Percentiles rank a stretch among this genome's conserved stretches.
Conservation (phyloP, 306 rosid genomes). For the Carpinus viminea region DNA sequence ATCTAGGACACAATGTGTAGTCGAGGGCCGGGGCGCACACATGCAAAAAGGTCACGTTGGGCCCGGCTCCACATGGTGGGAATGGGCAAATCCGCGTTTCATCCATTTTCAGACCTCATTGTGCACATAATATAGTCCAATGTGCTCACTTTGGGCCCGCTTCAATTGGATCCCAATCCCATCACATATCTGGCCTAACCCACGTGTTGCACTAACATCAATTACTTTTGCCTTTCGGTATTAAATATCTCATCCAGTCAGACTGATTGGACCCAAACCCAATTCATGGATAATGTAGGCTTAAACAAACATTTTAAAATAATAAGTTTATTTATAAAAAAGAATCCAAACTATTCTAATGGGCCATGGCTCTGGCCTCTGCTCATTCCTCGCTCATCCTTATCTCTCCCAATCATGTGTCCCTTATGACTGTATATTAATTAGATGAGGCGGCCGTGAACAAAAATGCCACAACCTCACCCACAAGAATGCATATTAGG, state of each 20-base stretch:
- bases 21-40: background rate
- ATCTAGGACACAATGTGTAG: slow-evolving; percentile 12
- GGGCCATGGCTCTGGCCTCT: too few species aligned
- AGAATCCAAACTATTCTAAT: too few species aligned
- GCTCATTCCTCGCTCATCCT: too few species aligned
- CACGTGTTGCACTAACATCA: slow-evolving; percentile 20
- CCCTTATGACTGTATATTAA: too few species aligned
- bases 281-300: too few species aligned
- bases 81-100: background rate
- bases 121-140: too few species aligned
- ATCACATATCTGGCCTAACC: slow-evolving; percentile 7
- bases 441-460: too few species aligned
- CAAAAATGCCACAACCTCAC: too few species aligned
- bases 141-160: slow-evolving; percentile 14
- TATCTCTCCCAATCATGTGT: too few species aligned
- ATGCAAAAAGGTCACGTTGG: slow-evolving; percentile 9
- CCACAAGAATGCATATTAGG: too few species aligned
- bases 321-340: too few species aligned
- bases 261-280: background rate
- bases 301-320: too few species aligned
- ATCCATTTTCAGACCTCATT: background rate
- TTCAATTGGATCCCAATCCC: background rate
- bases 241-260: background rate
- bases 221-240: background rate
- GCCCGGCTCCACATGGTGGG: background rate